A percentile compares a stretch with the other conserved stretches of the same genome.
Evolutionary conservation across 345 rosid species (phyloP).

Genomic region (Cardamine resedifolia): DNA sequence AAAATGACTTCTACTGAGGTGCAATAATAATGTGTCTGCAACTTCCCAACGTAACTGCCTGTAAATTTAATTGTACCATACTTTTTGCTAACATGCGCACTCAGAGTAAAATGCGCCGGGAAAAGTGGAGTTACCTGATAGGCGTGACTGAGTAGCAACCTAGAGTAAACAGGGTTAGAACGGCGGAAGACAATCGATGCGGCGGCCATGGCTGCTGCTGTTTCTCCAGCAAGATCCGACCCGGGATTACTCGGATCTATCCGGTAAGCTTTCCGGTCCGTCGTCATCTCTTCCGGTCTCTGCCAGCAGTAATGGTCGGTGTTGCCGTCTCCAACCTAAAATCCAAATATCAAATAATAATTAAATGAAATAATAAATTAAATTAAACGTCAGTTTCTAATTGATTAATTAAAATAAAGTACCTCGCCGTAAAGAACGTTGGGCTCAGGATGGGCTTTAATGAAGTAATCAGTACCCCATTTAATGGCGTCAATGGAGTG

Average conservation of each 20-base stretch:
- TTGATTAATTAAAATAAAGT: background rate
- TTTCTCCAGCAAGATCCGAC: constrained; percentile 97
- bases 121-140: constrained; percentile 53
- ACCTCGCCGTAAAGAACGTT: constrained; percentile 97
- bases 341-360: background rate
- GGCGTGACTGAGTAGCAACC: constrained; percentile 76
- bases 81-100: constrained; percentile 19
- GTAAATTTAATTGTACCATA: background rate
- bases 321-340: constrained; percentile 94
- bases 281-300: constrained; percentile 99
- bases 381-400: background rate
- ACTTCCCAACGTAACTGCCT: constrained; percentile 43
- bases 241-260: constrained; percentile 93
- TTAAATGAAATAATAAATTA: background rate
- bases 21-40: constrained; percentile 24
- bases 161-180: constrained; percentile 67
- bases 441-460: constrained; percentile 96
- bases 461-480: constrained; percentile 97
- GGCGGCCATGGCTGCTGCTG: constrained; percentile 99
- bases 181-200: constrained; percentile 90
- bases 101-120: constrained; percentile 2
- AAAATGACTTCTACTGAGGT: constrained; percentile 24
- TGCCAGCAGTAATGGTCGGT: constrained; percentile 99
- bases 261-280: constrained; percentile 88
- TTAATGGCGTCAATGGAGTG: constrained; percentile 87